A percentile compares a stretch with the other conserved stretches of the same genome.
Evolutionary conservation across 2,329 filamentous ascomycete genomes (phyloP).

Genomic region (Colletotrichum aenigma): DNA sequence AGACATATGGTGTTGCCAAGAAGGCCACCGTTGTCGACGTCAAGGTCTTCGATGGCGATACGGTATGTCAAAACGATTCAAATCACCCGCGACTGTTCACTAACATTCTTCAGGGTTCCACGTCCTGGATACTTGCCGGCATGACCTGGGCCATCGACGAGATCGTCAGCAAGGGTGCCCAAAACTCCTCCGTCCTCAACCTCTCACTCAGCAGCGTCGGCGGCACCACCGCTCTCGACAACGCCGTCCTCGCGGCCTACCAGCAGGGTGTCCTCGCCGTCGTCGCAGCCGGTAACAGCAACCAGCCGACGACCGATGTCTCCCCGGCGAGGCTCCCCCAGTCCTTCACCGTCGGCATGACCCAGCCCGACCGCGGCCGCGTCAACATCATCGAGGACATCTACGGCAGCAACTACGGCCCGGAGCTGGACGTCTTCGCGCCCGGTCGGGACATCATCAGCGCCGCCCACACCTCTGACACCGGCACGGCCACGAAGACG

Average conservation of each 20-base stretch:
- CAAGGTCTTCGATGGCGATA: slow-evolving; percentile 29
- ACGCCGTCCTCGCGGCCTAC: slow-evolving; percentile 45
- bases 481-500: slow-evolving; percentile 49
- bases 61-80: slow-evolving; percentile 26
- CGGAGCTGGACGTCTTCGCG: slow-evolving; percentile 14
- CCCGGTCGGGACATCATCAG: slow-evolving; percentile 38
- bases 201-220: slow-evolving; percentile 43
- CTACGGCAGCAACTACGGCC: slow-evolving; percentile 46
- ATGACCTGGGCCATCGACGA: slow-evolving; percentile 29
- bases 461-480: slow-evolving; percentile 46
- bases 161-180: slow-evolving; percentile 20
- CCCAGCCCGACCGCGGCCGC: slow-evolving; percentile 11
- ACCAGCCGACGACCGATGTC: slow-evolving; percentile 34
- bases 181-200: slow-evolving; percentile 37
- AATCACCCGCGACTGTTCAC: not conserved
- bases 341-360: slow-evolving; percentile 31
- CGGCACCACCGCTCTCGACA: slow-evolving; percentile 57
- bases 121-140: slow-evolving; percentile 24
- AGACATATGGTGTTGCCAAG: slow-evolving; percentile 35
- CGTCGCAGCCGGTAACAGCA: slow-evolving; percentile 59
- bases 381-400: slow-evolving; percentile 42
- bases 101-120: not conserved
- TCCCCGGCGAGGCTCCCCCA: slow-evolving; percentile 48
- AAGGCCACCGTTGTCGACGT: slow-evolving; percentile 27
- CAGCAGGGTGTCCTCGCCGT: slow-evolving; percentile 52